A percentile compares a stretch with the other conserved stretches of the same genome.
These are phyloP conservation scores for Colletotrichum coccodes DNA, from an alignment of 2,329 filamentous ascomycete genomes.

Conservation along the genomic window DNA sequence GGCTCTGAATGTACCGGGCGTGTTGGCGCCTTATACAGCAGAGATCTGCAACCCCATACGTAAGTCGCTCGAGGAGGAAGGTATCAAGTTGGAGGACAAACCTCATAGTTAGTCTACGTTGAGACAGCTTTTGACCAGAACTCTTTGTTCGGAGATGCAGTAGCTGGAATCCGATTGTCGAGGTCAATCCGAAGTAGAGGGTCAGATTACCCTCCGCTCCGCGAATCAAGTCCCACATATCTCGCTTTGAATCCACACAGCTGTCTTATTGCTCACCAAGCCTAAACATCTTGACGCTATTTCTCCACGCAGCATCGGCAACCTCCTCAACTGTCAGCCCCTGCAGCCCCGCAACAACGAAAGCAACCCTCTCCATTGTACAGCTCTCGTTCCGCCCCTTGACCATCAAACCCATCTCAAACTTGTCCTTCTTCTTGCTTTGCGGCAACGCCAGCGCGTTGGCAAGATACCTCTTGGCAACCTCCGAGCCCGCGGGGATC, in stretches of 20 bases:
- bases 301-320: constrained; percentile 48
- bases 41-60: constrained; percentile 79
- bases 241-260: too few species aligned
- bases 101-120: constrained; percentile 41
- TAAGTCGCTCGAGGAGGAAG: constrained; percentile 80
- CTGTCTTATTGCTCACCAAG: constrained; percentile 4
- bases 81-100: constrained; percentile 79
- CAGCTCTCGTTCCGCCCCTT: constrained; percentile 64
- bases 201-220: not conserved
- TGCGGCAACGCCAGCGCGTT: constrained; percentile 48
- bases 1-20: constrained; percentile 75
- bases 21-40: constrained; percentile 80
- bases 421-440: constrained; percentile 61
- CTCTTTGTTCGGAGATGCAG: not conserved
- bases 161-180: not conserved
- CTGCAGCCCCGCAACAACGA: constrained; percentile 59
- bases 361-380: constrained; percentile 55
- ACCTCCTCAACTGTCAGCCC: constrained; percentile 54
- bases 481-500: constrained; percentile 46
- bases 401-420: constrained; percentile 54
- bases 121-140: too few species aligned
- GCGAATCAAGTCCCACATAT: not conserved
- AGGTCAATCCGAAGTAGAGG: not conserved
- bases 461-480: constrained; percentile 52
- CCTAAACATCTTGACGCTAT: constrained; percentile 45